Evolutionary conservation across 2,329 filamentous ascomycete species (phyloP).

Genomic region (Tolypocladium amazonense): DNA sequence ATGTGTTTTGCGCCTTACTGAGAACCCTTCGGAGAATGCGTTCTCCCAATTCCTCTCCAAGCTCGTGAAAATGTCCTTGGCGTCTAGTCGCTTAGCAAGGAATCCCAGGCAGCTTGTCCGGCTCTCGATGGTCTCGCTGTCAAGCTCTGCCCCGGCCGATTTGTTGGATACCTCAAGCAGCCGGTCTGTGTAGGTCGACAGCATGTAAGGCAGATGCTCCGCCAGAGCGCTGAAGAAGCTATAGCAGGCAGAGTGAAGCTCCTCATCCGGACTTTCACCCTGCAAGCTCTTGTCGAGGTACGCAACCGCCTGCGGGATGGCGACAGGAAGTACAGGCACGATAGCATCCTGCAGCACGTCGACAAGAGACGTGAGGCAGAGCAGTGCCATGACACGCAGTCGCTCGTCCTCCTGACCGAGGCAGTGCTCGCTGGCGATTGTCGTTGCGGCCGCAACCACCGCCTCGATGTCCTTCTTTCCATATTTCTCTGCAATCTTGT

Average conservation of each 20-base stretch:
- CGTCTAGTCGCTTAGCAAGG: constrained; percentile 65
- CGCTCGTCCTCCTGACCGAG: constrained; percentile 63
- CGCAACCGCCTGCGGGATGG: constrained; percentile 60
- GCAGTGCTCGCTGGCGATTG: constrained; percentile 66
- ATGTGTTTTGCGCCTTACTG: constrained; percentile 33
- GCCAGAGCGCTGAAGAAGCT: constrained; percentile 70
- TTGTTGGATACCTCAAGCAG: constrained; percentile 62
- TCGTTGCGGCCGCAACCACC: constrained; percentile 63
- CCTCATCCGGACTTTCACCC: constrained; percentile 41
- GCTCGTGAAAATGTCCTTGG: constrained; percentile 64
- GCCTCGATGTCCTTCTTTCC: constrained; percentile 80
- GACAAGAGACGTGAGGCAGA: constrained; percentile 81
- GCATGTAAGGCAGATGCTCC: constrained; percentile 80
- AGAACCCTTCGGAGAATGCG: constrained; percentile 50
- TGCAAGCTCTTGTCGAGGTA: constrained; percentile 57
- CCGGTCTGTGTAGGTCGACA: constrained; percentile 65
- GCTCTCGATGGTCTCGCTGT: constrained; percentile 51
- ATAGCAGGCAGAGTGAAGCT: constrained; percentile 74
- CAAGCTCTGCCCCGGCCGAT: constrained; percentile 54
- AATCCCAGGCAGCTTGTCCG: constrained; percentile 61
- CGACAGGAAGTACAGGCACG: constrained; percentile 68
- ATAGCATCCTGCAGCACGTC: constrained; percentile 81
- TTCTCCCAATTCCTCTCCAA: constrained; percentile 62
- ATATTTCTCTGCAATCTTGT: constrained; percentile 89
- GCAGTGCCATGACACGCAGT: constrained; percentile 71